Evolutionary conservation across 371 early-diverging fungal species (phyloP), one percentile per base, ranked within the genome.

Genomic region (Circinella minor): DNA sequence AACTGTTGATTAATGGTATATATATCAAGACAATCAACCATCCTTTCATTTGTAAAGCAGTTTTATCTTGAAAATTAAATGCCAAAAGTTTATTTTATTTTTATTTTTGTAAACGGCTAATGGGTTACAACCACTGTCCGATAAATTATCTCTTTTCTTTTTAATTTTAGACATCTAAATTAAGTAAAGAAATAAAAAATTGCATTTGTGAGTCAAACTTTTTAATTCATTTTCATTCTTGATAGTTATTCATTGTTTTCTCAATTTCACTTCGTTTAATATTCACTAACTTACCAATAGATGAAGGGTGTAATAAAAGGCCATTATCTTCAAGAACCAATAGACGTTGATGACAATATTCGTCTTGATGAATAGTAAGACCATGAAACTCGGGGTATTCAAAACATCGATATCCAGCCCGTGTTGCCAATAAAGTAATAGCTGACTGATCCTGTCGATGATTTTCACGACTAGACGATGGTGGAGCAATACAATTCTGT

Each of bases 361-460:
- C 80, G 65, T 86, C 86, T 71, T 86, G 83, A 76, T 86, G 86
- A 15, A 82, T 82, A 15, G 83, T 86, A 48, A 86, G 68, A 38
- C 86, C 86, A 72, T 86, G 83, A 62, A 82, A 83, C 68, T 83
- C 82, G 48, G 86, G 86, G 55, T 75, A 79, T 65, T 79, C 79
- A 49, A 70, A 70, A 55, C 79, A 79, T 36, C 49, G 67, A 43
- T 66, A 79, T 11, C 80, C 80, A 36, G 76, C 71, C 4, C 73
- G 72, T 20, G 72, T 57, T 15, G 80, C 81, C 17, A 87, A 59
- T 36, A 82, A 81, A 8, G 83, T 83, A 57, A 87, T 72, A 1
- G 81, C 85, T 0, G 87, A 76, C 61, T 87, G 87, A 65, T 87
- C 87, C 55, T 87, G 87, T 4, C 87, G 79, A 70, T 87, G 87